Evolutionary conservation across 805 yeast genomes (phyloP), one percentile per base, ranked within the genome.

Genomic region (Metschnikowia arizonensis): DNA sequence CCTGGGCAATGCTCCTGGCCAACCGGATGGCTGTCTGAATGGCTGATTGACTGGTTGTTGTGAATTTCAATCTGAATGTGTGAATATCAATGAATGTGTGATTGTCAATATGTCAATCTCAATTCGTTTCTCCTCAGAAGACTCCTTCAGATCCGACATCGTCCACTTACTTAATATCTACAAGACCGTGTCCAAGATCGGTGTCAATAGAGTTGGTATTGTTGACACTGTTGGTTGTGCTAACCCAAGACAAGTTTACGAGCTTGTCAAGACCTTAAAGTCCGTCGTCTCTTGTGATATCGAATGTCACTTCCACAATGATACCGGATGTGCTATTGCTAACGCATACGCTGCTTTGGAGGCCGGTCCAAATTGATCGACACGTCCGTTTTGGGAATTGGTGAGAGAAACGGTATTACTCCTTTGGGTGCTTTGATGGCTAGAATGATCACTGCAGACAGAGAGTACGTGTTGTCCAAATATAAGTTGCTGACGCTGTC

Each of bases 161-260:
- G 82, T 78, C 32, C 82, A 78, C 59, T 72, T 78, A 59, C 68
- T 78, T 47, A 77, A 78, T 58, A 78, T 78, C 45, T 78, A 78
- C 65, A 73, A 76, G 58, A 76, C 81, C n/a, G 82, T 78, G 45
- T 80, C 76, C 62, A 78, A 78, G 61, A 76, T 78, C 43, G 83
- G 83, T 45, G 83, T 78, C 29, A 73, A 78, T 63, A 71, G 83
- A 68, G 79, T 78, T 42, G 83, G 83, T 63, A 77, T 78, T 61
- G 82, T 82, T 41, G 83, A 78, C 63, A 78, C 83, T 37, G 81
- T 78, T 47, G 83, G 83, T 46, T 77, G 83, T 60, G 83, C 82
- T 44, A 77, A 78, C 63, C 81, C 82, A 52, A 73, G 82, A 69
- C 83, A 78, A 60, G 82, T 78, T 34, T 78, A 76, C 57, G 82